Evolutionary conservation across 306 rosid genomes (phyloP).

Genomic region (Sechiopsis laciniata): DNA sequence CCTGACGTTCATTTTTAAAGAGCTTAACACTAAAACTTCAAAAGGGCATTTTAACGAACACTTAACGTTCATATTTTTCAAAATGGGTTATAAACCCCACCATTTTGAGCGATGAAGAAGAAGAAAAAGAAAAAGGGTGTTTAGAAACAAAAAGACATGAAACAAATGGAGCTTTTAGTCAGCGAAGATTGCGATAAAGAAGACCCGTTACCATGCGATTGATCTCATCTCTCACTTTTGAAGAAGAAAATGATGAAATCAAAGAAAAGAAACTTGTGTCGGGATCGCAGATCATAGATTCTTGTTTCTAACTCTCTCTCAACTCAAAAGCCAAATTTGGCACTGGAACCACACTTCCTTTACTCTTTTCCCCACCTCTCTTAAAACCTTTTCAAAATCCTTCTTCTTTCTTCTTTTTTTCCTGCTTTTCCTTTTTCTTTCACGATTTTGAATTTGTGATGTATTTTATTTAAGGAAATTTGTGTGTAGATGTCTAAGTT

Average conservation of each 20-base stretch:
- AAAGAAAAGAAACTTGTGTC: neutral
- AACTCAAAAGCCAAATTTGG: neutral
- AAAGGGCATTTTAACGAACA: too few species aligned
- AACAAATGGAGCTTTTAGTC: conserved; percentile 1
- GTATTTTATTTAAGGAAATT: too few species aligned
- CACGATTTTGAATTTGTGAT: neutral
- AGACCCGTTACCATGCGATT: conserved; percentile 12
- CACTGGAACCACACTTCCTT: neutral
- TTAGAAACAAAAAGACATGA: neutral
- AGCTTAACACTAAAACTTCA: too few species aligned
- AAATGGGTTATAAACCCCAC: neutral
- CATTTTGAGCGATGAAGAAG: neutral
- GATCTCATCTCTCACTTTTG: conserved; percentile 7
- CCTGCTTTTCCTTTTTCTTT: too few species aligned
- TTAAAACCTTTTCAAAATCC: neutral
- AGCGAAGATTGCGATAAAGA: conserved; percentile 19
- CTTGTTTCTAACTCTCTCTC: too few species aligned
- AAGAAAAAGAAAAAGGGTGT: neutral
- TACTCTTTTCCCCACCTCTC: neutral
- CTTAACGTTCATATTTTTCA: neutral
- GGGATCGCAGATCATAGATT: conserved; percentile 1
- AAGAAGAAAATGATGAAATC: conserved; percentile 15
- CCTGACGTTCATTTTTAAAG: neutral
- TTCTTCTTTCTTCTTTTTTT: neutral
- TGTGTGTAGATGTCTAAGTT: too few species aligned